A percentile compares a stretch with the other conserved stretches of the same genome.
phyloP scores from a whole-genome alignment of 352 stramenopile genomes.

The Globisporangium polare region DNA sequence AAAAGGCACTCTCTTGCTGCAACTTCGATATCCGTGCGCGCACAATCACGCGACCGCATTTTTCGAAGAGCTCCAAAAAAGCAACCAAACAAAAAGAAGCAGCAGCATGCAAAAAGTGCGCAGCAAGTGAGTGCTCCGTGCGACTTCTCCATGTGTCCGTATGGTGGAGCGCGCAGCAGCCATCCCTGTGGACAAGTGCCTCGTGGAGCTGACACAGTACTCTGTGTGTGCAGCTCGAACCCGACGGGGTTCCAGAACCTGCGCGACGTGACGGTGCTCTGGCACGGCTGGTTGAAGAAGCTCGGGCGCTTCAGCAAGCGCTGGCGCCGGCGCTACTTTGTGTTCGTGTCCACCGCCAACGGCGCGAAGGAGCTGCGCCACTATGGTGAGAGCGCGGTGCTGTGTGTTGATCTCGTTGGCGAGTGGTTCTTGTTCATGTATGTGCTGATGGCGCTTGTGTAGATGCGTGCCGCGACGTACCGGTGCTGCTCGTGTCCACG shows the following conservation, averaged over 20 bases:
- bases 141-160: too few relatives aligned
- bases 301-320: constrained; percentile 80
- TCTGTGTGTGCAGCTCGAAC: constrained; percentile 29
- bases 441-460: background rate
- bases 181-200: too few relatives aligned
- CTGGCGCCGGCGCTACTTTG: constrained; percentile 74
- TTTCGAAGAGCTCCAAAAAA: constrained; percentile 3
- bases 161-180: too few relatives aligned
- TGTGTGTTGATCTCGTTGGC: too few relatives aligned
- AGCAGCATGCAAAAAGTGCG: constrained; percentile 40
- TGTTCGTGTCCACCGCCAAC: constrained; percentile 63
- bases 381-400: constrained; percentile 41
- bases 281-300: constrained; percentile 84
- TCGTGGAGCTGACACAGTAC: background rate
- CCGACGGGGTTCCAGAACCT: constrained; percentile 43
- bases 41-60: background rate
- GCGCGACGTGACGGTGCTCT: constrained; percentile 65
- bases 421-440: too few relatives aligned
- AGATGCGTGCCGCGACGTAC: constrained; percentile 62
- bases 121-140: constrained; percentile 51
- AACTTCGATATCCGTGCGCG: constrained; percentile 1
- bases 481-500: constrained; percentile 51
- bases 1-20: background rate
- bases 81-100: background rate
- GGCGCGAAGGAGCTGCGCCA: constrained; percentile 75